Conservation (phyloP, 78 protist genomes). For the Creolimax fragrantissima region DNA sequence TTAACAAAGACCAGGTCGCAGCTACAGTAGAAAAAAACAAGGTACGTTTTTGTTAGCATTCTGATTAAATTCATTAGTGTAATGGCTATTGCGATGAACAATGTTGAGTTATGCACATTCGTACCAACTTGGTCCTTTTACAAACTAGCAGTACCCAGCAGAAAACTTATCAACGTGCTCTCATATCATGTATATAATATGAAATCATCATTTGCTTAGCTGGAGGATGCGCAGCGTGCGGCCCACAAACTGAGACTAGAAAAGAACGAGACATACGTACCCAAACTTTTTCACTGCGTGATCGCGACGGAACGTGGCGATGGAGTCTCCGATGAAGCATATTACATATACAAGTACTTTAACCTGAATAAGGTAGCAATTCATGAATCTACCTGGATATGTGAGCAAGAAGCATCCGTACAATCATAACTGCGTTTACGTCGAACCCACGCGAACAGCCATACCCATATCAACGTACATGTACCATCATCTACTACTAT, state of each 20-base stretch:
- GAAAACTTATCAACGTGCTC: too few relatives aligned
- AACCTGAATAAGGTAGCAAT: not conserved
- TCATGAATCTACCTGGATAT: too few relatives aligned
- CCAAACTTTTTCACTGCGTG: not conserved
- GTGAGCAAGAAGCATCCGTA: too few relatives aligned
- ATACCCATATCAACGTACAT: not conserved
- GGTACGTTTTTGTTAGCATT: too few relatives aligned
- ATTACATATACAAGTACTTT: not conserved
- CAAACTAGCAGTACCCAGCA: too few relatives aligned
- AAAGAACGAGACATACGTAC: not conserved
- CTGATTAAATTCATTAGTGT: too few relatives aligned
- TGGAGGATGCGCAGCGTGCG: not conserved
- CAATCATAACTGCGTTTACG: too few relatives aligned
- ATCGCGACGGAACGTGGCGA: not conserved
- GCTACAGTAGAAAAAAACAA: constrained; percentile 61
- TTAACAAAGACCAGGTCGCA: constrained; percentile 42
- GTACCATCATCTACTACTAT: not conserved
- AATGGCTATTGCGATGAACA: too few relatives aligned
- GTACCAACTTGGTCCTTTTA: too few relatives aligned
- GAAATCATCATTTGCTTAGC: too few relatives aligned
- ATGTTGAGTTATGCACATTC: too few relatives aligned
- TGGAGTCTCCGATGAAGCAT: not conserved
- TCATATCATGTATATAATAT: too few relatives aligned
- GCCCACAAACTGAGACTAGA: not conserved
- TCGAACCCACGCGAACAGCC: not conserved